These are phyloP conservation scores for Leersia perrieri DNA, from an alignment of 176 grass and related monocot genomes.

Conservation along the genomic window DNA sequence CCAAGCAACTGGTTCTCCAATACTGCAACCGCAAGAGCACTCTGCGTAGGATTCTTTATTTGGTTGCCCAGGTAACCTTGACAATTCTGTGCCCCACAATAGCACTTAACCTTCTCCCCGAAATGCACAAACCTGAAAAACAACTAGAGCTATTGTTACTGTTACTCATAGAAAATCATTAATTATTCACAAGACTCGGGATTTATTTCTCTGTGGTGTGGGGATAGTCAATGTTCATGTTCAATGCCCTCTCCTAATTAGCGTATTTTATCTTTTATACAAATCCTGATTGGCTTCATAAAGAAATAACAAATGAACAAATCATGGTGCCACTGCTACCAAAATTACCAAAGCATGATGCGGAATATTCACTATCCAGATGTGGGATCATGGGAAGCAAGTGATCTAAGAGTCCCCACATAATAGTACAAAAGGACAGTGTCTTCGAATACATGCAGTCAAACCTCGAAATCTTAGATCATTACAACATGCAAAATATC, in stretches of 20 bases:
- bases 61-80: slow-evolving; percentile 87
- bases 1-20: background rate
- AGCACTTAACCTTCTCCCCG: slow-evolving; percentile 77
- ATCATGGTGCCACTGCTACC: background rate
- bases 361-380: background rate
- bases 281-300: background rate
- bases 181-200: background rate
- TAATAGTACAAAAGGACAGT: background rate
- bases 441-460: too few species aligned
- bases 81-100: slow-evolving; percentile 71
- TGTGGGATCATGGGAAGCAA: background rate
- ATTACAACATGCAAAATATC: too few species aligned
- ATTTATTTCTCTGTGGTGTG: background rate
- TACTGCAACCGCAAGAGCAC: background rate
- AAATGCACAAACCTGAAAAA: slow-evolving; percentile 92
- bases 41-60: slow-evolving; percentile 52
- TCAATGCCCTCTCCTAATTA: background rate
- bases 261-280: background rate
- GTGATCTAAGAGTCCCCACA: background rate
- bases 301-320: background rate
- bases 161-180: background rate
- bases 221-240: background rate
- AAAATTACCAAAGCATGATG: background rate
- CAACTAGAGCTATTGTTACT: background rate
- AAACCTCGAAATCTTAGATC: too few species aligned